Evolutionary conservation across 2,329 filamentous ascomycete genomes (phyloP).

Genomic region (Colletotrichum sidae): DNA sequence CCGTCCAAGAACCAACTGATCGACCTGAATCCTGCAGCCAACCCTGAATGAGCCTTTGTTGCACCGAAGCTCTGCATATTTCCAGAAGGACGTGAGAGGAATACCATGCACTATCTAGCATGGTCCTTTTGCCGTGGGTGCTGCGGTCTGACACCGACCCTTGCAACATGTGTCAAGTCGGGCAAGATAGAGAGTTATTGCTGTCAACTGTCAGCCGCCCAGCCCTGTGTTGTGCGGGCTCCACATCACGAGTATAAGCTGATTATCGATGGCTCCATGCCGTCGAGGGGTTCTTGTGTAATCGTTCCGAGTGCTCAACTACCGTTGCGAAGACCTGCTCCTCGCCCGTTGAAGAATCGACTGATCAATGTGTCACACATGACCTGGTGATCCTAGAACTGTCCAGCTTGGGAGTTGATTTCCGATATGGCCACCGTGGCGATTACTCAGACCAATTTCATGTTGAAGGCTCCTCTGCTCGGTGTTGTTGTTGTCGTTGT

Average conservation of each 20-base stretch:
- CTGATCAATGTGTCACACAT: too few relatives aligned
- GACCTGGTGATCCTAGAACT: too few relatives aligned
- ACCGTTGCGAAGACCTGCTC: too few relatives aligned
- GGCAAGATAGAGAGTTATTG: not conserved
- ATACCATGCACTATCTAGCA: conserved; percentile 8
- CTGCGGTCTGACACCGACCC: conserved; percentile 5
- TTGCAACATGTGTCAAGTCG: not conserved
- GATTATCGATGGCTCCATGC: too few relatives aligned
- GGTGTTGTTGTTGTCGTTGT: too few relatives aligned
- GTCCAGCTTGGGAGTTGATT: too few relatives aligned
- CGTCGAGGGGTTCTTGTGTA: too few relatives aligned
- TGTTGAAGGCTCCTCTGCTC: too few relatives aligned
- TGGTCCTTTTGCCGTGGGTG: conserved; percentile 19
- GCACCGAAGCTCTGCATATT: conserved; percentile 22
- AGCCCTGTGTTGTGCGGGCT: conserved; percentile 2
- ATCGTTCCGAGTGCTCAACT: too few relatives aligned
- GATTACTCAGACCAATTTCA: not conserved
- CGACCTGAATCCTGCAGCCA: conserved; percentile 36
- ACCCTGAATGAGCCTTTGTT: conserved; percentile 20
- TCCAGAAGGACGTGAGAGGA: conserved; percentile 29
- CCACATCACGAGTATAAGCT: too few relatives aligned
- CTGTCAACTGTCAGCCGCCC: conserved; percentile 11
- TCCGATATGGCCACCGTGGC: too few relatives aligned
- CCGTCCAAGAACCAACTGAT: conserved; percentile 19
- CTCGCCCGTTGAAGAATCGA: too few relatives aligned